phyloP scores from a whole-genome alignment of 306 rosid genomes.

The Leucaena leucocephala region DNA sequence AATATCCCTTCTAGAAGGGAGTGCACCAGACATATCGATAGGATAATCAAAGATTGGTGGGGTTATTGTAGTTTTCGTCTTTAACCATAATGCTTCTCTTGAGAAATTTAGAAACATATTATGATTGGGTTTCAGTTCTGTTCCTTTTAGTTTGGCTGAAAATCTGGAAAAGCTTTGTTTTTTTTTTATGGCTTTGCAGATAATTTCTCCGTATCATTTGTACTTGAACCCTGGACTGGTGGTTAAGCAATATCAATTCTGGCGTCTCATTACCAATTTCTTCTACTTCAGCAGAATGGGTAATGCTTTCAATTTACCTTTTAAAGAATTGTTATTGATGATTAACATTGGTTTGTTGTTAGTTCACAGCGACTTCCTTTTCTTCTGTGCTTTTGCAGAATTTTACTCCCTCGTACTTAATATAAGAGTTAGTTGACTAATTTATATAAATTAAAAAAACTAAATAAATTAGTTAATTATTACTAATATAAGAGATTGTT shows the following conservation, averaged over 20 bases:
- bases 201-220: slow-evolving; percentile 64
- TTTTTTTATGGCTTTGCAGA: slow-evolving; percentile 47
- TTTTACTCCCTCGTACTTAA: too few species aligned
- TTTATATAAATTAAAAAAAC: too few species aligned
- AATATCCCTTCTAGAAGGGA: neutral
- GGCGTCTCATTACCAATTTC: slow-evolving; percentile 89
- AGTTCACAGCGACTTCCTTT: slow-evolving; percentile 3
- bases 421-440: too few species aligned
- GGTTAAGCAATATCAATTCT: slow-evolving; percentile 63
- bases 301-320: slow-evolving; percentile 31
- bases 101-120: neutral
- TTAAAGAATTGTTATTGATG: neutral
- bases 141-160: neutral
- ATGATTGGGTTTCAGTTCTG: slow-evolving; percentile 15
- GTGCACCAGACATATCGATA: neutral
- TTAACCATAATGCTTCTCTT: neutral
- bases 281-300: slow-evolving; percentile 94
- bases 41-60: neutral
- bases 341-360: neutral
- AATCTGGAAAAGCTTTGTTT: neutral
- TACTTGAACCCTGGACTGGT: slow-evolving; percentile 70
- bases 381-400: neutral
- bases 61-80: neutral
- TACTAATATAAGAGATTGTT: too few species aligned
- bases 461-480: too few species aligned